These are phyloP conservation scores for Naganishia kalamii DNA, from an alignment of 768 basidiomycete genomes.

Conservation along the genomic window DNA sequence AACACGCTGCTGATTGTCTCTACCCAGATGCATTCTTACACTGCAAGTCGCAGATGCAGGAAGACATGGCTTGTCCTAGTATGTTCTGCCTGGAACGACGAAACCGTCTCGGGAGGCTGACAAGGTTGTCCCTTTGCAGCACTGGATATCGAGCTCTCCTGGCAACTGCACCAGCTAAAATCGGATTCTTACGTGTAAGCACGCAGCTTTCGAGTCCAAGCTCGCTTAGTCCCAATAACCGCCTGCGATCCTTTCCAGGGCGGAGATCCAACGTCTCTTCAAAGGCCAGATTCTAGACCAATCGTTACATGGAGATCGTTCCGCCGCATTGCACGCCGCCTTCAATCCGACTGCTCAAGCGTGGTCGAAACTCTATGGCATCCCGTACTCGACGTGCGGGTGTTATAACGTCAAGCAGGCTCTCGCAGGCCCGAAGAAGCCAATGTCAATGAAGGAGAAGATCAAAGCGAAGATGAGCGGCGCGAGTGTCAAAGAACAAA, in stretches of 20 bases:
- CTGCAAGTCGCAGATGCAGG: not conserved
- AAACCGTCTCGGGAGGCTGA: not conserved
- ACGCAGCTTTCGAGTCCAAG: not conserved
- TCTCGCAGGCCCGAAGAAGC: not conserved
- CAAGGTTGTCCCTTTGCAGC: not conserved
- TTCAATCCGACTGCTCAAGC: not conserved
- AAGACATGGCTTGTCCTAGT: not conserved
- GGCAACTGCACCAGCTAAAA: not conserved
- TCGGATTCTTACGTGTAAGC: not conserved
- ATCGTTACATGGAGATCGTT: not conserved
- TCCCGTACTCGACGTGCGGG: slow-evolving; percentile 8
- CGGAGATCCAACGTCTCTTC: not conserved
- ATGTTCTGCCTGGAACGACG: not conserved
- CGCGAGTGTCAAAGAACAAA: not conserved
- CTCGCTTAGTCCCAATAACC: not conserved
- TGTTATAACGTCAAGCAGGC: not conserved
- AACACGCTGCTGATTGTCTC: not conserved
- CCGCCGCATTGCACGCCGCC: not conserved
- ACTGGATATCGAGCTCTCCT: slow-evolving; percentile 3
- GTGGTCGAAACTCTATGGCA: not conserved
- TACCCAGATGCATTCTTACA: not conserved
- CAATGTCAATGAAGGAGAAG: not conserved
- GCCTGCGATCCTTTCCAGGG: not conserved
- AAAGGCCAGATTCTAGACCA: not conserved
- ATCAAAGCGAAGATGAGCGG: not conserved